These are phyloP conservation scores for Spiromastix sp. DNA, from an alignment of 2,329 filamentous ascomycete species.

Conservation along the genomic window DNA sequence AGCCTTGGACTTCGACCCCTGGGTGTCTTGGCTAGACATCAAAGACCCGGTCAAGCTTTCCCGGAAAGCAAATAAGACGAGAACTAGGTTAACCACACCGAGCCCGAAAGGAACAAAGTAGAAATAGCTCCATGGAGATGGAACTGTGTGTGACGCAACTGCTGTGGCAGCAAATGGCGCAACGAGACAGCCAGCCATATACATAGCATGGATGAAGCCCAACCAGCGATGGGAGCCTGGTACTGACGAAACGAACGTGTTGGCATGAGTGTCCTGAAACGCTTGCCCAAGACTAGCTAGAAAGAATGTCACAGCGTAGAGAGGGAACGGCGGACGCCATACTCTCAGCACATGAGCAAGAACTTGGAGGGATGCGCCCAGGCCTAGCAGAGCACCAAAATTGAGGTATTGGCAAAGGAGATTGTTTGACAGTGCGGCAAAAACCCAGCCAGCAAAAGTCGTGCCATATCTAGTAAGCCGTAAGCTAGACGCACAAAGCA, in stretches of 20 bases:
- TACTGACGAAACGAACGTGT: conserved; percentile 48
- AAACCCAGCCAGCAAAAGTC: conserved; percentile 51
- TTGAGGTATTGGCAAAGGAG: conserved; percentile 43
- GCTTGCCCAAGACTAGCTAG: conserved; percentile 50
- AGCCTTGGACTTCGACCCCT: neutral
- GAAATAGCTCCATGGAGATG: conserved; percentile 43
- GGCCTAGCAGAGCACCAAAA: conserved; percentile 45
- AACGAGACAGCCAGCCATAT: conserved; percentile 45
- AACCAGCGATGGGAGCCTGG: conserved; percentile 49
- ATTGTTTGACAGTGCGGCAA: conserved; percentile 48
- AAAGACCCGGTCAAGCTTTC: too few relatives aligned
- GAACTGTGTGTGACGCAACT: conserved; percentile 33
- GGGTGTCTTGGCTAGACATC: too few relatives aligned
- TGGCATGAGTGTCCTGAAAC: conserved; percentile 54
- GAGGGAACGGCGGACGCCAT: conserved; percentile 47
- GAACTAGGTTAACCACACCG: conserved; percentile 39
- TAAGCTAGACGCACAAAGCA: conserved; percentile 12
- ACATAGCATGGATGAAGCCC: conserved; percentile 55
- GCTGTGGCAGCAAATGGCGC: conserved; percentile 46
- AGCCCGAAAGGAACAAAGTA: conserved; percentile 47
- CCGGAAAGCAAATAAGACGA: conserved; percentile 41
- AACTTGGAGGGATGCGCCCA: conserved; percentile 48
- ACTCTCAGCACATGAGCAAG: conserved; percentile 43
- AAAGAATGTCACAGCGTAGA: conserved; percentile 50
- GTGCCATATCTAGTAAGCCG: conserved; percentile 37